Evolutionary conservation across 78 protist genomes (phyloP), one percentile per base, ranked within the genome.

Genomic region (Chrysochromulina parva): DNA sequence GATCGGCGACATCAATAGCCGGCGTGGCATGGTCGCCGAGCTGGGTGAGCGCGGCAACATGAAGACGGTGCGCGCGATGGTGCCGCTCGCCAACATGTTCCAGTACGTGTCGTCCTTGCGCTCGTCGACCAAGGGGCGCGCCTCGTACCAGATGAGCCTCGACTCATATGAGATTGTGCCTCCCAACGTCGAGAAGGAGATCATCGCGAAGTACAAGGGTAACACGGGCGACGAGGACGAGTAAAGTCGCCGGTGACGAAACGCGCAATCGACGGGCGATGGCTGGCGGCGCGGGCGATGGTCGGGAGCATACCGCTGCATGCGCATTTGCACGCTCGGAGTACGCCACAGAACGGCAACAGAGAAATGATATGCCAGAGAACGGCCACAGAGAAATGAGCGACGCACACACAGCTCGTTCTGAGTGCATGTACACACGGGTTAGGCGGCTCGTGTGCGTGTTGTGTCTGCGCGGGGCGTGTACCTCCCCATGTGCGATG

Each of bases 71-170:
- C 55, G 59, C 50, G 91, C 91, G 28, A 10, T 13, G 54, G 93
- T 90, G 53, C 93, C 93, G 26, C 93, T 90, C 66, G 50, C 93
- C 73, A 53, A 80, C 69, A 90, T 90, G 93, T 90, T 90, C 93
- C 93, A 90, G 89, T 90, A 90, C 89, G 93, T 90, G 62, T 90
- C 93, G 22, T 20, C 89, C 67, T 89, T 90, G 67, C 88, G 93
- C 66, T 84, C 88, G 57, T 14, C 74, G 53, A 67, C 93, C 74
- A 90, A 90, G 88, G 93, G 93, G 10, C 88, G 93, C 47, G 93
- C 93, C 48, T 60, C 84, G 28, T 90, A 90, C 93, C 1, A 78
- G 53, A 90, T 90, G 93, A 74, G 65, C 60, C 89, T 90, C 48
- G 89, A 82, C 67, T 28, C n/a, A 16, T 90, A 90, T 52, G 93